A percentile compares a stretch with the other conserved stretches of the same genome.
These are phyloP conservation scores for Phanerochaete carnosa DNA, from an alignment of 768 basidiomycete genomes.

Conservation along the genomic window DNA sequence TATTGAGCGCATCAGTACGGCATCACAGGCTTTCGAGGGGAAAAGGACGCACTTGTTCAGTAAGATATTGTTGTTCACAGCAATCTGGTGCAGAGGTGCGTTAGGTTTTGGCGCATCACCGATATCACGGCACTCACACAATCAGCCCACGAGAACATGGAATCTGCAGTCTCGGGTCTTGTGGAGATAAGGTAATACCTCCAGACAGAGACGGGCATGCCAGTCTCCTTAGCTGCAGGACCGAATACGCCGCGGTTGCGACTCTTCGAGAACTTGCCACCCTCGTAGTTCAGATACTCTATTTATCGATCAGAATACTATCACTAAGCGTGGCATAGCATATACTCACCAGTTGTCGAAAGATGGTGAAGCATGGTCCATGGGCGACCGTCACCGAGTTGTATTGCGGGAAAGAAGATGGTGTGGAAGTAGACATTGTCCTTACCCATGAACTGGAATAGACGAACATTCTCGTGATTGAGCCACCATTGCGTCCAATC, in stretches of 20 bases:
- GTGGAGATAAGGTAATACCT: slow-evolving; percentile 92
- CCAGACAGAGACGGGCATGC: slow-evolving; percentile 93
- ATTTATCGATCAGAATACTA: neutral
- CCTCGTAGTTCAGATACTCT: slow-evolving; percentile 99
- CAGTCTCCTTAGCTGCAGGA: slow-evolving; percentile 89
- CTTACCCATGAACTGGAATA: slow-evolving; percentile 99
- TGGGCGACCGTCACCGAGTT: slow-evolving; percentile 82
- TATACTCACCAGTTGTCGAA: slow-evolving; percentile 80
- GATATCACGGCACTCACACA: slow-evolving; percentile 52
- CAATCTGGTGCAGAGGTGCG: slow-evolving; percentile 47
- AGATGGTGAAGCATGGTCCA: slow-evolving; percentile 96
- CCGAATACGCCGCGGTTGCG: slow-evolving; percentile 97
- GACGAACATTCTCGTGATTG: slow-evolving; percentile 79
- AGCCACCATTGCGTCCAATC: slow-evolving; percentile 99
- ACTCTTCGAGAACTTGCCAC: slow-evolving; percentile 98
- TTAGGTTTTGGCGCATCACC: neutral
- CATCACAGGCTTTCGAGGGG: neutral
- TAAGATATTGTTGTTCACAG: slow-evolving; percentile 89
- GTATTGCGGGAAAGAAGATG: slow-evolving; percentile 88
- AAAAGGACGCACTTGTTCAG: slow-evolving; percentile 74
- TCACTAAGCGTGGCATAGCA: neutral
- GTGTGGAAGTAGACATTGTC: slow-evolving; percentile 99
- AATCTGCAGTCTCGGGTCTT: slow-evolving; percentile 89
- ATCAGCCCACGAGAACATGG: slow-evolving; percentile 96
- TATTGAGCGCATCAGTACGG: slow-evolving; percentile 22